Conservation (phyloP, 139 green algal genomes). For the Zygnema cylindricum region DNA sequence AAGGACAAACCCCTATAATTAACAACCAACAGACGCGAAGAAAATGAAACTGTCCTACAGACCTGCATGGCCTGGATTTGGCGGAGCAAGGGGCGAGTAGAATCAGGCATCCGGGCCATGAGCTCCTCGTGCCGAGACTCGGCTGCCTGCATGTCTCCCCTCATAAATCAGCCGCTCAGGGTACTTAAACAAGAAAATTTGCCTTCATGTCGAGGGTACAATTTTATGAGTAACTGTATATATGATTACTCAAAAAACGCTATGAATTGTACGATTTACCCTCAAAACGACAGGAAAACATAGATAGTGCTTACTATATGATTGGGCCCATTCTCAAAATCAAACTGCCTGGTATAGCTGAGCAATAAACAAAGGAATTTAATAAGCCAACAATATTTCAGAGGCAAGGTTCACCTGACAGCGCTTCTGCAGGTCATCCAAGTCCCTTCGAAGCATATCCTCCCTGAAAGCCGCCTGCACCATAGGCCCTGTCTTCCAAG, state of each 20-base stretch:
- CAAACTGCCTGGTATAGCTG: too few species aligned
- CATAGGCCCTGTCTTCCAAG: too few species aligned
- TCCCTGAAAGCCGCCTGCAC: slow-evolving; percentile 49
- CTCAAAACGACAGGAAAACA: too few species aligned
- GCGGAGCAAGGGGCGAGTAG: slow-evolving; percentile 87
- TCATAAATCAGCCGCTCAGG: too few species aligned
- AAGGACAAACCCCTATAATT: background rate
- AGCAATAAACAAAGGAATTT: too few species aligned
- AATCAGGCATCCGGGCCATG: slow-evolving; percentile 80
- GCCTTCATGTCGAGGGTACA: too few species aligned
- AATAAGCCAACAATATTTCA: background rate
- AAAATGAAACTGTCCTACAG: slow-evolving; percentile 12
- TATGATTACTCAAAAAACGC: too few species aligned
- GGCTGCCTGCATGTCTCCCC: slow-evolving; percentile 66
- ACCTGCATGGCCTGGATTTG: slow-evolving; percentile 93
- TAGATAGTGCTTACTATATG: too few species aligned
- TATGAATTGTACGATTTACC: too few species aligned
- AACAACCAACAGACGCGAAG: background rate
- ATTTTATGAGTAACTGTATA: too few species aligned
- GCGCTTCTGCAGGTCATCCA: slow-evolving; percentile 53
- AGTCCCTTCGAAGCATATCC: slow-evolving; percentile 53
- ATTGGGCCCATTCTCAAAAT: too few species aligned
- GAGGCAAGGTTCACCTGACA: slow-evolving; percentile 47
- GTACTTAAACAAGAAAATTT: too few species aligned
- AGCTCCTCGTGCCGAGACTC: slow-evolving; percentile 91